Evolutionary conservation across 306 rosid genomes (phyloP).

Genomic region (Acacia confusa): DNA sequence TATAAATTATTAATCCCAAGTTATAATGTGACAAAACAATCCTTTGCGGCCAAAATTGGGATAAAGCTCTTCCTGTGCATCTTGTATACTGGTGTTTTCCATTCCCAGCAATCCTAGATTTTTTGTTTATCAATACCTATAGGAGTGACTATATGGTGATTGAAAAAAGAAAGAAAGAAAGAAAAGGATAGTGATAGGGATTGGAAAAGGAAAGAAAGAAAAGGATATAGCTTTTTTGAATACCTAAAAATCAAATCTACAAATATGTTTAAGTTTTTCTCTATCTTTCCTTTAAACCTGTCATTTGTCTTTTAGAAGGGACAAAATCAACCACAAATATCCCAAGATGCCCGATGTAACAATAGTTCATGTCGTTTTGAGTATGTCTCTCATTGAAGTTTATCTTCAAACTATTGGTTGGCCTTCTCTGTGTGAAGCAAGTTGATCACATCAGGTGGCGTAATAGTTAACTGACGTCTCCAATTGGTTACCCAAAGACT

Average conservation of each 20-base stretch:
- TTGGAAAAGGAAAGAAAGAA: not conserved
- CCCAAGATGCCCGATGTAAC: slow-evolving; percentile 18
- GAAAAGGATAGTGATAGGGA: not conserved
- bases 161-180: too few species aligned
- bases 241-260: too few species aligned
- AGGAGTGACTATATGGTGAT: too few species aligned
- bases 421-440: not conserved
- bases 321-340: slow-evolving; percentile 31
- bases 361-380: slow-evolving; percentile 30
- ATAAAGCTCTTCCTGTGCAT: too few species aligned
- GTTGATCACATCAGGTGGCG: not conserved
- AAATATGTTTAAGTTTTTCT: too few species aligned
- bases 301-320: slow-evolving; percentile 18
- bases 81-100: too few species aligned
- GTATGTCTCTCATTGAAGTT: slow-evolving; percentile 27
- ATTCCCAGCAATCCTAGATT: too few species aligned
- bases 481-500: not conserved
- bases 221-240: not conserved
- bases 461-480: not conserved
- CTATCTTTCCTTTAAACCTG: not conserved
- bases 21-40: too few species aligned
- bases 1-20: too few species aligned
- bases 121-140: too few species aligned
- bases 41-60: too few species aligned
- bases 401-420: not conserved